Percentiles rank a stretch among this genome's conserved stretches.
Evolutionary conservation across 148 eudicot genomes (phyloP).

Genomic region (Chenopodium berlandieri): DNA sequence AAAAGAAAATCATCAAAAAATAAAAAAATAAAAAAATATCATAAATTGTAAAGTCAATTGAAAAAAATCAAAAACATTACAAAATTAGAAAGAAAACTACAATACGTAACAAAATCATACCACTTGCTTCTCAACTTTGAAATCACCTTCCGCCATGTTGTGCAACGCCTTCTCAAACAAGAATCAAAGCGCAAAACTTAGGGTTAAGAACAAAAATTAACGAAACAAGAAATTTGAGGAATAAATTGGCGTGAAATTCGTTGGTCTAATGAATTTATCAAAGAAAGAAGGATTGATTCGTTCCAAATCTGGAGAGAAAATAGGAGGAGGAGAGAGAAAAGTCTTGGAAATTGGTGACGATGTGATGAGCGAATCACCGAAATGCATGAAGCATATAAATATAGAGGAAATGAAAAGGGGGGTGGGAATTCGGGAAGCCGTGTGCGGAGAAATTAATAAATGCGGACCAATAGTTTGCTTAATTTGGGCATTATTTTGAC

Average conservation of each 20-base stretch:
- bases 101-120: conserved; percentile 9
- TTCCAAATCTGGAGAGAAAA: conserved; percentile 11
- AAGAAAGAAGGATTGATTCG: background rate
- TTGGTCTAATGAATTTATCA: background rate
- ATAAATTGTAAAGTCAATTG: background rate
- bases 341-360: background rate
- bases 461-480: conserved; percentile 10
- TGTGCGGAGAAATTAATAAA: too few species aligned
- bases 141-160: conserved; percentile 21
- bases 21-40: too few species aligned
- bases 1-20: background rate
- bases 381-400: background rate
- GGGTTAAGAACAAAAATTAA: background rate
- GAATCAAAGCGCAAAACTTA: background rate
- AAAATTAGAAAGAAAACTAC: background rate
- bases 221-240: background rate
- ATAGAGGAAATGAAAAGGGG: background rate
- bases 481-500: conserved; percentile 8
- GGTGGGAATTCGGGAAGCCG: too few species aligned
- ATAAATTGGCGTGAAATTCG: background rate
- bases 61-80: background rate
- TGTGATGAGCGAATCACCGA: background rate
- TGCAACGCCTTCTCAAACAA: background rate
- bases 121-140: conserved; percentile 11
- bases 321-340: conserved; percentile 8